Conservation (phyloP, 2,329 filamentous ascomycete genomes). For the Talaromyces verruculosus region DNA sequence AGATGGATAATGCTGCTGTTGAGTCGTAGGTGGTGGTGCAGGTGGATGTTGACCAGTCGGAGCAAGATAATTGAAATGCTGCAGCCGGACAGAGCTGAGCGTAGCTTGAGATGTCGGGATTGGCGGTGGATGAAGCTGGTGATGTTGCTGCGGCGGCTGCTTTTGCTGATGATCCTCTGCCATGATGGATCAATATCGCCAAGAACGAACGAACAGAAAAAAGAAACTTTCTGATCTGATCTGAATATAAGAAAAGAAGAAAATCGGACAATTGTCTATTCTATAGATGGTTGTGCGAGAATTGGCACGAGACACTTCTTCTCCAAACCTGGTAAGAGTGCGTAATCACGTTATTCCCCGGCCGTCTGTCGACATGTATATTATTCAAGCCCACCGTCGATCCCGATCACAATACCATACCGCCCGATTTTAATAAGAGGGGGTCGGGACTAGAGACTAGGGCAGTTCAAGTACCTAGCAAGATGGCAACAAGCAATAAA, state of each 20-base stretch:
- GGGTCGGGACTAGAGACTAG: background rate
- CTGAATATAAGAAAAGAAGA: background rate
- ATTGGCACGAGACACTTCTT: slow-evolving; percentile 12
- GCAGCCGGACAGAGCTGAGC: slow-evolving; percentile 20
- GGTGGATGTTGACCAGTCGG: slow-evolving; percentile 8
- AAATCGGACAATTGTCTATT: background rate
- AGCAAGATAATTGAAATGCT: slow-evolving; percentile 21
- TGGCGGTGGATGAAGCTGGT: slow-evolving; percentile 6
- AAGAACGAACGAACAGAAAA: background rate
- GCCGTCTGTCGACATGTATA: slow-evolving; percentile 16
- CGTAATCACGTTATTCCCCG: slow-evolving; percentile 16
- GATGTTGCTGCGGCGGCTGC: slow-evolving; percentile 12
- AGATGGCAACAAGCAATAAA: background rate
- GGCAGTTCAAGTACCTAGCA: background rate
- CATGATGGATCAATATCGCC: slow-evolving; percentile 6
- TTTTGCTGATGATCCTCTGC: slow-evolving; percentile 17
- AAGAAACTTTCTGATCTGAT: background rate
- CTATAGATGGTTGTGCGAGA: slow-evolving; percentile 5
- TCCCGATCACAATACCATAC: slow-evolving; percentile 4
- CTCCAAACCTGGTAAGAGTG: background rate
- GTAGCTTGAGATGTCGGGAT: slow-evolving; percentile 14
- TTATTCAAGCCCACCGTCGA: slow-evolving; percentile 2
- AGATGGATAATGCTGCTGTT: slow-evolving; percentile 5
- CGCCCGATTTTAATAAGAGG: background rate
- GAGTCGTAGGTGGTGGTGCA: background rate